Base-by-base conservation (phyloP, 2,329 filamentous ascomycete species). In the Neonectria magnoliae region DNA sequence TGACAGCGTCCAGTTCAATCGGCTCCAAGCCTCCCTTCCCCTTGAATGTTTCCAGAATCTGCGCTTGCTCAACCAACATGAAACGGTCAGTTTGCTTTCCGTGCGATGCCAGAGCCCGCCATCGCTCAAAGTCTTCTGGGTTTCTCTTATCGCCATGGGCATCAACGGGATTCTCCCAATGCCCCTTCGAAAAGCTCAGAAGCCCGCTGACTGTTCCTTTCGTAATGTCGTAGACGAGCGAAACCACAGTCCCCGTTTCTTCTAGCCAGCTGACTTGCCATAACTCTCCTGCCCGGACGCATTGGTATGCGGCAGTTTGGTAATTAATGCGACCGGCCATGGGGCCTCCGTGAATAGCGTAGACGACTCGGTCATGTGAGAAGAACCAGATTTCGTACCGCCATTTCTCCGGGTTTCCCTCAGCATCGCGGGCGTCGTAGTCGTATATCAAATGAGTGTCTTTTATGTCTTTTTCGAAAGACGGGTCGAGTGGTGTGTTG, bases 261-360 rank as follows among this genome's bases (percentile, higher is more conserved):
- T 88, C 85, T 1, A 89, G 81, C 86, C 86, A 89, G 64, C 86
- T 88, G 66, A 84, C 82, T 69, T 89, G 86, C 86, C 86, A 88
- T 1, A 88, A 71, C 72, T 88, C 86, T 2, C 84, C 84, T 0
- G 85, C 82, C 0, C 86, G 81, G 29, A 88, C 82, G 73, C 86
- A 89, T 70, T 88, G 86, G 69, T 85, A 88, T 1, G 82, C 84
- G 13, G 81, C 84, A 1, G 81, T 80, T 68, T 88, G 85, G 72
- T 82, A 87, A 73, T 87, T 87, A 56, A 78, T 76, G 3, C 84
- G 80, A 2, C 85, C 85, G 0, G 82, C 82, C 86, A 89, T 89
- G 3, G 86, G 87, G 0, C 86, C 86, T 4, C 87, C 85, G 67
- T 88, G 86, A 59, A 89, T 89, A 25, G 82, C 82, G 68, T 89